Evolutionary conservation across 192 early-diverging fungal genomes (phyloP), one percentile per base, ranked within the genome.

Genomic region (Backusella macrospora): DNA sequence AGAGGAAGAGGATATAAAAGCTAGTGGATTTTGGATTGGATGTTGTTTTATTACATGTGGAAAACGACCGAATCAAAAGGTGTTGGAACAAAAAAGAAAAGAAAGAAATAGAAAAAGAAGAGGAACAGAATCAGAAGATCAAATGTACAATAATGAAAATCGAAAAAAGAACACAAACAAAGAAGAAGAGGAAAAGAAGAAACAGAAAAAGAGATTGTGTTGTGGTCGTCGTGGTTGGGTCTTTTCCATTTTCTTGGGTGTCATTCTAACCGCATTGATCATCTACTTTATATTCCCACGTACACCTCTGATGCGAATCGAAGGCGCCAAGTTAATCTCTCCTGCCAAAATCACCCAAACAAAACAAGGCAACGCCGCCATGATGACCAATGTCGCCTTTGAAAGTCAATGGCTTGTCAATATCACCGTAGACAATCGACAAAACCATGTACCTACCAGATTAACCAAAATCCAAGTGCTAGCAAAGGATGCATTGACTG

Each of bases 341-440:
- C 64, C 73, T 16, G 37, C 64, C 37, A 62, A 66, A 21, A 55
- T 74, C 8, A 42, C 21, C 14, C 23, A 66, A 8, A 65, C 62
- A 40, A 26, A 45, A 1, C 73, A 74, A 23, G 37, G 46, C 6
- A 40, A 48, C 21, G 29, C 52, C 12, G 21, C 29, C 29, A 38
- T 38, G 39, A 47, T 74, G 14, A 65, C 42, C 12, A 75, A 75
- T 62, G 62, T 69, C 0, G 42, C 43, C 0, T 75, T 75, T 68
- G 40, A 49, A 16, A 69, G 49, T 18, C 37, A 74, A 46, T 78
- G 77, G 77, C 49, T 62, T 21, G 49, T 78, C 52, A 74, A 68
- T 65, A 38, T 78, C n/a, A 59, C 65, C 0, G 65, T 73, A 10
- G 77, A 78, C 38, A 73, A 73, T 46, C 77, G 77, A 39, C 47